phyloP scores from a whole-genome alignment of 2,329 filamentous ascomycete genomes.

The Trichophyton benhamiae region DNA sequence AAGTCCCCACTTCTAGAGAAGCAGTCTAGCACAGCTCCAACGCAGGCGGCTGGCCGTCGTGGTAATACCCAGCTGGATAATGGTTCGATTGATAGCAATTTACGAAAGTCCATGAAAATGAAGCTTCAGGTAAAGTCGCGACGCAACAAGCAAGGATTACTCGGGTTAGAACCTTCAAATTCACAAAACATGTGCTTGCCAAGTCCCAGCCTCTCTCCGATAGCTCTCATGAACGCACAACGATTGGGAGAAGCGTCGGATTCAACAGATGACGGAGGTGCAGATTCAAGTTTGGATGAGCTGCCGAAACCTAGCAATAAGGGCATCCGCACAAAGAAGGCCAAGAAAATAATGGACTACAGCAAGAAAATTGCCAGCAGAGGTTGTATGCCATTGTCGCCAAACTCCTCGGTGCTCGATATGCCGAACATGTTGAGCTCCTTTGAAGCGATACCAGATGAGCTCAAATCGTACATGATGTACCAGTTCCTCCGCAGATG shows the following conservation, averaged over 20 bases:
- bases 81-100: background rate
- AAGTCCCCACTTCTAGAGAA: background rate
- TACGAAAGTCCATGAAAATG: background rate
- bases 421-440: conserved; percentile 77
- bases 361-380: conserved; percentile 24
- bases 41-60: background rate
- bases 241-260: conserved; percentile 31
- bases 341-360: conserved; percentile 7
- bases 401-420: conserved; percentile 49
- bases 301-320: conserved; percentile 31
- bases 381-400: conserved; percentile 21
- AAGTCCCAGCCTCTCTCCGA: conserved; percentile 84
- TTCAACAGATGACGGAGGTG: conserved; percentile 29
- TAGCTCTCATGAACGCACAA: conserved; percentile 58
- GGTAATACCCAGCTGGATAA: background rate
- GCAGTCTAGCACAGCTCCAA: background rate
- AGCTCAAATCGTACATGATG: conserved; percentile 93
- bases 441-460: conserved; percentile 80
- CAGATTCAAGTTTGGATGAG: conserved; percentile 34
- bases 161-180: background rate
- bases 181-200: conserved; percentile 68
- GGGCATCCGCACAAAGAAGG: background rate
- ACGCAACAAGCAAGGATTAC: background rate
- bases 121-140: background rate
- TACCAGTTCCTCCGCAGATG: conserved; percentile 87